Conservation (phyloP, 306 rosid genomes). For the Abrus precatorius region DNA sequence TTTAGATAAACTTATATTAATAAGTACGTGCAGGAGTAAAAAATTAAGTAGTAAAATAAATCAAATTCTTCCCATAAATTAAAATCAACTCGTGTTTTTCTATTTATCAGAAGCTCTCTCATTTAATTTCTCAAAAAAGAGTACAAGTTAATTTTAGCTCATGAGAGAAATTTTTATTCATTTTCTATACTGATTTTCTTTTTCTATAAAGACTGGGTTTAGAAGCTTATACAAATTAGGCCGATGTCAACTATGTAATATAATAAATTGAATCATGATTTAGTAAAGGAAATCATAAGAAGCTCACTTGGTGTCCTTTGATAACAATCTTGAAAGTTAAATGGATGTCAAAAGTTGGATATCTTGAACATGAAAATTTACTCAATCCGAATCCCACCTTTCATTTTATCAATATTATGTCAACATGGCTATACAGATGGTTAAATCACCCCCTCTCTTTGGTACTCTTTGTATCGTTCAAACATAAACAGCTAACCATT, state of each 20-base stretch:
- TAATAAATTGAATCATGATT: slow-evolving; percentile 4
- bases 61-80: too few relatives aligned
- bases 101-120: too few relatives aligned
- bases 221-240: too few relatives aligned
- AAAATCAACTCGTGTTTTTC: too few relatives aligned
- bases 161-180: too few relatives aligned
- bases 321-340: slow-evolving; percentile 28
- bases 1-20: too few relatives aligned
- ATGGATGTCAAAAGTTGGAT: not conserved
- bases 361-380: slow-evolving; percentile 24
- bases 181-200: too few relatives aligned
- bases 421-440: slow-evolving; percentile 25
- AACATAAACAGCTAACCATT: slow-evolving; percentile 24
- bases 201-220: too few relatives aligned
- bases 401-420: slow-evolving; percentile 30
- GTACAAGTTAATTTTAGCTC: too few relatives aligned
- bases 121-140: too few relatives aligned
- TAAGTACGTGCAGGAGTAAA: too few relatives aligned
- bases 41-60: too few relatives aligned
- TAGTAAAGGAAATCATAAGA: slow-evolving; percentile 34
- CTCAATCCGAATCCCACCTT: not conserved
- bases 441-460: slow-evolving; percentile 18
- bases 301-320: not conserved
- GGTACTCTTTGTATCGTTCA: slow-evolving; percentile 25
- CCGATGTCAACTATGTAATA: slow-evolving; percentile 9